A percentile compares a stretch with the other conserved stretches of the same genome.
Conservation (phyloP, 148 eudicot species). For the Camellia japonica region DNA sequence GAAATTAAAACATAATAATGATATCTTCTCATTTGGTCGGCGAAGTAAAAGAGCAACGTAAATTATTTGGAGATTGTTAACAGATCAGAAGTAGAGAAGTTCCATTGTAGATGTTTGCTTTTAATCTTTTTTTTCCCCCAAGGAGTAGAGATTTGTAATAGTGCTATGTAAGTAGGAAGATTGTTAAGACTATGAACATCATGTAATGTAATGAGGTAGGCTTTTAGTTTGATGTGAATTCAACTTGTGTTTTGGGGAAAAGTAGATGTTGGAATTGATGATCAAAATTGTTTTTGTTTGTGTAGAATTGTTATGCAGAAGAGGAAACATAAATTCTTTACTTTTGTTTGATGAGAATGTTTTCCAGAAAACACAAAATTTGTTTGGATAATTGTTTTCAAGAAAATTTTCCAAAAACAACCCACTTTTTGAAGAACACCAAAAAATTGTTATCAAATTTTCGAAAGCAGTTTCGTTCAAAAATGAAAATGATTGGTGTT, state of each 20-base stretch:
- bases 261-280: neutral
- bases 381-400: too few species aligned
- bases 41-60: conserved; percentile 26
- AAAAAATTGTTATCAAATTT: too few species aligned
- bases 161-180: neutral
- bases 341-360: too few species aligned
- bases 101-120: neutral
- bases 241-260: neutral
- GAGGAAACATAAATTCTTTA: neutral
- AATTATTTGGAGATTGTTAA: neutral
- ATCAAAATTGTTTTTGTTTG: neutral
- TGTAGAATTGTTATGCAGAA: neutral
- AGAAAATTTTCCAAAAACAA: too few species aligned
- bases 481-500: too few species aligned
- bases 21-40: conserved; percentile 29
- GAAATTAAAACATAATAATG: conserved; percentile 45
- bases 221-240: neutral
- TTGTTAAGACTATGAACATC: neutral
- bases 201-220: neutral
- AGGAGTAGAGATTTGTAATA: neutral
- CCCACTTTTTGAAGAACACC: too few species aligned
- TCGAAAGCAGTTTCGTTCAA: too few species aligned
- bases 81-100: neutral
- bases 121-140: too few species aligned
- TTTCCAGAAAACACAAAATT: too few species aligned